These are phyloP conservation scores for Nakazawaea laoshanensis DNA, from an alignment of 805 yeast species.

Conservation along the genomic window DNA sequence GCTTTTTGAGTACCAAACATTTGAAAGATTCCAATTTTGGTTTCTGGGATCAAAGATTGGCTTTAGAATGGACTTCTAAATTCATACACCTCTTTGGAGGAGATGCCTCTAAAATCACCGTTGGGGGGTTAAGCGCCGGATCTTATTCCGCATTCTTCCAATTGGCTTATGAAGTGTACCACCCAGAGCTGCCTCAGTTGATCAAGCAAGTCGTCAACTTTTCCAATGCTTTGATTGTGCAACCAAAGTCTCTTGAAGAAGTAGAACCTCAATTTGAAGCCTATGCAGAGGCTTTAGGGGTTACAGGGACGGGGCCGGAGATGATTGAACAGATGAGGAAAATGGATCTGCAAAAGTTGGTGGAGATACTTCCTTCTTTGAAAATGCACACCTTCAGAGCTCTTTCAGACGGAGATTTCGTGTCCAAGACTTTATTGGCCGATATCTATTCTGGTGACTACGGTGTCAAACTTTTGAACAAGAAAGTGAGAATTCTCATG, in stretches of 20 bases:
- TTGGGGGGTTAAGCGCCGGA: constrained; percentile 42
- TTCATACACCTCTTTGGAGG: constrained; percentile 39
- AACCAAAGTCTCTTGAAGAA: constrained; percentile 30
- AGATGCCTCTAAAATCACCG: constrained; percentile 29
- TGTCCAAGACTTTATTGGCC: constrained; percentile 19
- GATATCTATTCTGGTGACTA: constrained; percentile 25
- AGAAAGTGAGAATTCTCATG: constrained; percentile 18
- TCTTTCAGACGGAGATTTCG: constrained; percentile 28
- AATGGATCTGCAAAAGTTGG: constrained; percentile 8
- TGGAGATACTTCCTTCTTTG: constrained; percentile 18
- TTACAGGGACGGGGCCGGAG: constrained; percentile 12
- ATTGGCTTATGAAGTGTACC: constrained; percentile 31
- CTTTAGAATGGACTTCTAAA: constrained; percentile 35
- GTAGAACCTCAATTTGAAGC: constrained; percentile 28
- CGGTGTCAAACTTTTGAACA: constrained; percentile 16
- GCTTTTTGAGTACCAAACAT: constrained; percentile 29
- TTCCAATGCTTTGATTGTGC: constrained; percentile 28
- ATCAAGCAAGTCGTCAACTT: constrained; percentile 28
- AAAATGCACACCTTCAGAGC: constrained; percentile 29
- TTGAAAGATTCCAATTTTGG: constrained; percentile 27
- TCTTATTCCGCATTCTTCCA: constrained; percentile 33
- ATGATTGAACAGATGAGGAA: constrained; percentile 13
- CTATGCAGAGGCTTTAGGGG: constrained; percentile 18
- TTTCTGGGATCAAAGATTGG: constrained; percentile 38
- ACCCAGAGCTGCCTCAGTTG: constrained; percentile 28